Evolutionary conservation across 2,329 filamentous ascomycete genomes (phyloP).

Genomic region (Graphiopsis chlorocephala): DNA sequence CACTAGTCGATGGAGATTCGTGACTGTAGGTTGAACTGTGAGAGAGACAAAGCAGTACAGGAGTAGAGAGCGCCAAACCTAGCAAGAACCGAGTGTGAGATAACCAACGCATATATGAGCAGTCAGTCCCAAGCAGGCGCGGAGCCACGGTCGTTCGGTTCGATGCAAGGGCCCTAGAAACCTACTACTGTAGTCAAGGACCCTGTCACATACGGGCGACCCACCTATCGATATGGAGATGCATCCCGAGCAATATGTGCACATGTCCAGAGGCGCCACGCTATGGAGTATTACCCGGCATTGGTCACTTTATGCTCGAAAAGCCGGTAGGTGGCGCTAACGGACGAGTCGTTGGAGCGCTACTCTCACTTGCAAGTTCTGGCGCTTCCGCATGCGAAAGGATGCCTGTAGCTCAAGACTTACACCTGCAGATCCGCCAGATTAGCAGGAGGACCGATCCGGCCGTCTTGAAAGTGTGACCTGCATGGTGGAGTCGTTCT

Average conservation of each 20-base stretch:
- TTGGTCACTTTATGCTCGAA: conserved; percentile 3
- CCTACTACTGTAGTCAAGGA: conserved; percentile 3
- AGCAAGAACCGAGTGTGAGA: conserved; percentile 7
- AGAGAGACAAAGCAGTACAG: neutral
- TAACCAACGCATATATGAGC: conserved; percentile 11
- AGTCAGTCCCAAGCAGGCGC: conserved; percentile 15
- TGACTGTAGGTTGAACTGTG: neutral
- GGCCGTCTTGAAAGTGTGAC: neutral
- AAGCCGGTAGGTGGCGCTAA: neutral
- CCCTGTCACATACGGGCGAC: conserved; percentile 15
- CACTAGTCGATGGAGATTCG: neutral
- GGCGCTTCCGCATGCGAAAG: conserved; percentile 6
- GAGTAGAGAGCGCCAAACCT: neutral
- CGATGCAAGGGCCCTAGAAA: conserved; percentile 15
- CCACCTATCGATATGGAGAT: conserved; percentile 14
- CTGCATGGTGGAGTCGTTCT: conserved; percentile 6
- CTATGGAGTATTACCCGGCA: neutral
- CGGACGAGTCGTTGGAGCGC: neutral
- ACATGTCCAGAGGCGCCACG: conserved; percentile 14
- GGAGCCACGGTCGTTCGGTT: conserved; percentile 12
- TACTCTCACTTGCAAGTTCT: conserved; percentile 4
- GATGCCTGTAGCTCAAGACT: neutral
- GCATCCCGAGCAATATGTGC: conserved; percentile 13
- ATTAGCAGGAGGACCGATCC: conserved; percentile 7
- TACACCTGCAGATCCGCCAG: conserved; percentile 8